A percentile compares a stretch with the other conserved stretches of the same genome.
phyloP scores from a whole-genome alignment of 768 basidiomycete genomes.

The Boletus subparvulus region DNA sequence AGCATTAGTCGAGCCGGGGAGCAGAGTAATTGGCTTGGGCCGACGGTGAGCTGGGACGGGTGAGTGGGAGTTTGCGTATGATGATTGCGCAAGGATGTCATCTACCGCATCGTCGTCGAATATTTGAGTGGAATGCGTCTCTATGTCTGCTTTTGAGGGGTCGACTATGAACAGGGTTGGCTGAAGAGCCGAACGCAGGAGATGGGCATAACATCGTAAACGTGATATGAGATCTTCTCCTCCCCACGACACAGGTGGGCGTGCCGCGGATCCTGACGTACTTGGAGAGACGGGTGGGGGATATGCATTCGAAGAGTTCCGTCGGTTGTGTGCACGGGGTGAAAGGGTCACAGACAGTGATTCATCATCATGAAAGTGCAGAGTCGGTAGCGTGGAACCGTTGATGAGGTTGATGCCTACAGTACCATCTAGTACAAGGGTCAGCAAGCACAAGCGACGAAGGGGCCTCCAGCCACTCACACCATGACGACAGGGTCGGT shows the following conservation, averaged over 20 bases:
- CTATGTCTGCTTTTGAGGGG: conserved; percentile 89
- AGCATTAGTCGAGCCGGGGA: conserved; percentile 42
- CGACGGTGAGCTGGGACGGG: conserved; percentile 83
- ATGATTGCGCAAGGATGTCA: conserved; percentile 78
- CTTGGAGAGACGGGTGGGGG: conserved; percentile 59
- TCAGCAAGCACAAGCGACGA: conserved; percentile 1
- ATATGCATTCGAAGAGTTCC: conserved; percentile 50
- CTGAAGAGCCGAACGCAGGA: conserved; percentile 85
- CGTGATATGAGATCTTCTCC: conserved; percentile 83
- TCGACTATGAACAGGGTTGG: conserved; percentile 88
- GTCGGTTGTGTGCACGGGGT: conserved; percentile 36
- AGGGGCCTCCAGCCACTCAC: conserved; percentile 41
- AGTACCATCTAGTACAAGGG: conserved; percentile 64
- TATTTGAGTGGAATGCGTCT: conserved; percentile 81
- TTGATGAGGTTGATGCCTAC: conserved; percentile 87
- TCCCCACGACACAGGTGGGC: conserved; percentile 65
- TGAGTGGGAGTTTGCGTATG: conserved; percentile 73
- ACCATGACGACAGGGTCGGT: conserved; percentile 83
- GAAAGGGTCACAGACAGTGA: conserved; percentile 70
- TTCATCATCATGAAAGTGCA: conserved; percentile 98
- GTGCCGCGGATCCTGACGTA: conserved; percentile 41
- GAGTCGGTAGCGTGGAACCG: conserved; percentile 80
- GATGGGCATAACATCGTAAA: conserved; percentile 71
- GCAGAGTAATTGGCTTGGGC: conserved; percentile 56
- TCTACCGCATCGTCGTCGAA: conserved; percentile 88